These are phyloP conservation scores for Penicillium sp. DNA, from an alignment of 2,329 filamentous ascomycete species.

Conservation along the genomic window DNA sequence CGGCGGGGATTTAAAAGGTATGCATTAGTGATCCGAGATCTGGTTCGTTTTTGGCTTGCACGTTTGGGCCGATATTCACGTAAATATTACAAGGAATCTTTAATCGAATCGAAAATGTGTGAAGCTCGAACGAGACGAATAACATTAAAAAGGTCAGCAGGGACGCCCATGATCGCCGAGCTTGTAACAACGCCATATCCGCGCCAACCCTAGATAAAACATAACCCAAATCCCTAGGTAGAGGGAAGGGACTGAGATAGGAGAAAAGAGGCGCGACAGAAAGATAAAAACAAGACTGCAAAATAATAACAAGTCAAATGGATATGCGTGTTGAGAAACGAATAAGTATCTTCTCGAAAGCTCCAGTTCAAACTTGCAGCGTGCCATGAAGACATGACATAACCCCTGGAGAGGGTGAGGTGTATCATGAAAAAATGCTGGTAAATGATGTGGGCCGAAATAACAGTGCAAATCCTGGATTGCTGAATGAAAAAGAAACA, in stretches of 20 bases:
- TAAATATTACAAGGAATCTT: neutral
- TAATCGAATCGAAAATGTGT: neutral
- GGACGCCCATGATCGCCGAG: neutral
- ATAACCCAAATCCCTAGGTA: neutral
- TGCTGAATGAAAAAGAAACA: neutral
- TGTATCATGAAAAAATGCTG: slow-evolving; percentile 11
- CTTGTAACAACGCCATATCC: slow-evolving; percentile 9
- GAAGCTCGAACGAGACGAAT: neutral
- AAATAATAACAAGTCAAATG: neutral
- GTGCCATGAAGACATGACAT: neutral
- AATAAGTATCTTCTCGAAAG: neutral
- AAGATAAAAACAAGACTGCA: neutral
- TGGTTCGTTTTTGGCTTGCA: no score
- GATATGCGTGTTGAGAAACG: neutral
- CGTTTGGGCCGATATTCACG: neutral
- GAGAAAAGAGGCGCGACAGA: neutral
- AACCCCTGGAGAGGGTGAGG: neutral
- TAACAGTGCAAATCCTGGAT: slow-evolving; percentile 8
- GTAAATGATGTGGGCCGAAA: slow-evolving; percentile 4
- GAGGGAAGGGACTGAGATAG: neutral
- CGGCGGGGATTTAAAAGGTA: neutral
- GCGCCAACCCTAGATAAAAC: slow-evolving; percentile 6
- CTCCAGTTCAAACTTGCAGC: neutral
- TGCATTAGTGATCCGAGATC: neutral
- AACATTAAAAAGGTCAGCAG: neutral